Conservation (phyloP, 768 basidiomycete species). For the Mycena chlorophos region DNA sequence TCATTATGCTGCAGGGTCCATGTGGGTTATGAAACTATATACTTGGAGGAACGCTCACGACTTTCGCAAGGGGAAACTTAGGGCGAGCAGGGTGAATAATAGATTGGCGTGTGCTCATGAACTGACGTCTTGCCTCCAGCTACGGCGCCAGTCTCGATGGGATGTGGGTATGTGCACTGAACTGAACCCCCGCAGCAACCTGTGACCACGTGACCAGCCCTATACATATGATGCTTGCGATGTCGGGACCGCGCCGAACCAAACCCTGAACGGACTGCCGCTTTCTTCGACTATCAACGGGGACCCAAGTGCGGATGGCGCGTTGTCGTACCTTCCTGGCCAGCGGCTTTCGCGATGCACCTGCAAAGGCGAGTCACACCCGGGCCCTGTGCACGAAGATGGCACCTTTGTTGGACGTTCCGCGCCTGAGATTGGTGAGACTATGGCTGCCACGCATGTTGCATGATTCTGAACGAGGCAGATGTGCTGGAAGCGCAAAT, state of each 20-base stretch:
- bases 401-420: conserved; percentile 79
- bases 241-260: conserved; percentile 88
- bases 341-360: conserved; percentile 89
- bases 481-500: conserved; percentile 88
- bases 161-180: conserved; percentile 44
- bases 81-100: conserved; percentile 1
- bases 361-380: conserved; percentile 81
- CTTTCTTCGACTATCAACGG: conserved; percentile 60
- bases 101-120: too few relatives aligned
- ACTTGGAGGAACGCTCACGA: conserved; percentile 4
- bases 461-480: too few relatives aligned
- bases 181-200: too few relatives aligned
- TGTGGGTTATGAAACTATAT: conserved; percentile 66
- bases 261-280: conserved; percentile 70
- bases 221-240: conserved; percentile 87
- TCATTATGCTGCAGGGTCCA: conserved; percentile 61
- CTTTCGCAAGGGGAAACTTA: conserved; percentile 15
- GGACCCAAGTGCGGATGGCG: conserved; percentile 50
- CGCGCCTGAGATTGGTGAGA: conserved; percentile 89
- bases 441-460: too few relatives aligned
- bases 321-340: conserved; percentile 82
- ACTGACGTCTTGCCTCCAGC: conserved; percentile 53
- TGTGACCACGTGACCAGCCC: too few relatives aligned
- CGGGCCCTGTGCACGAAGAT: conserved; percentile 77
- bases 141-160: conserved; percentile 88